Conservation (phyloP, 306 rosid species). For the Castanea crenata region DNA sequence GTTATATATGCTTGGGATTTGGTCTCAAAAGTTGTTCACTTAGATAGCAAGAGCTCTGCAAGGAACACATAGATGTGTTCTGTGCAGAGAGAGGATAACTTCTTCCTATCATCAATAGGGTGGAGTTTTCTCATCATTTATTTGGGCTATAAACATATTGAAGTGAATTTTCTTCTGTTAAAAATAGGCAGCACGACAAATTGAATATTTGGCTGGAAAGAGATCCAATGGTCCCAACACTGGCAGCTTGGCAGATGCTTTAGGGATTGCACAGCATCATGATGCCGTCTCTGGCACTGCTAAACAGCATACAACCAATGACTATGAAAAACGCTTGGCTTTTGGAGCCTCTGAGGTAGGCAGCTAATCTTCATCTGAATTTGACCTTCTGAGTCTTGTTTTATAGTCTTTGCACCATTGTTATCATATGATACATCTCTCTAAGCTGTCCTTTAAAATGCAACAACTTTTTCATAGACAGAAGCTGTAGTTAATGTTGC, state of each 20-base stretch:
- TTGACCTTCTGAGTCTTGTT: background rate
- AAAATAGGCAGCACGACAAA: constrained; percentile 70
- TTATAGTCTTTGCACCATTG: background rate
- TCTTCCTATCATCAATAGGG: background rate
- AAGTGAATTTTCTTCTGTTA: constrained; percentile 6
- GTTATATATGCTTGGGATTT: background rate
- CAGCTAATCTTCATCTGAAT: constrained; percentile 8
- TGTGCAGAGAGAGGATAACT: background rate
- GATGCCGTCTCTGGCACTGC: constrained; percentile 91
- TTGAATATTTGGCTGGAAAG: constrained; percentile 62
- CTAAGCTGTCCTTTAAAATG: background rate
- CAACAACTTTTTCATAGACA: constrained; percentile 45
- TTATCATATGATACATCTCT: background rate
- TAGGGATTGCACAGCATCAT: constrained; percentile 85
- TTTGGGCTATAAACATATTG: constrained; percentile 2
- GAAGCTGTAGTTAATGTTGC: constrained; percentile 72
- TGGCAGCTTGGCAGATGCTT: constrained; percentile 68
- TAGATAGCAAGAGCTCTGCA: background rate
- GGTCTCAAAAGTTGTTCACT: background rate
- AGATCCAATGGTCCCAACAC: constrained; percentile 29
- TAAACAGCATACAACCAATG: constrained; percentile 79
- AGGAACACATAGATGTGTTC: background rate
- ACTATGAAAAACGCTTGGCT: constrained; percentile 74
- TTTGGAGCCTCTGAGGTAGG: constrained; percentile 69
- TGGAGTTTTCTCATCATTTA: background rate